Conservation (phyloP, 2,329 filamentous ascomycete genomes). For the Leptographium galeiforme region DNA sequence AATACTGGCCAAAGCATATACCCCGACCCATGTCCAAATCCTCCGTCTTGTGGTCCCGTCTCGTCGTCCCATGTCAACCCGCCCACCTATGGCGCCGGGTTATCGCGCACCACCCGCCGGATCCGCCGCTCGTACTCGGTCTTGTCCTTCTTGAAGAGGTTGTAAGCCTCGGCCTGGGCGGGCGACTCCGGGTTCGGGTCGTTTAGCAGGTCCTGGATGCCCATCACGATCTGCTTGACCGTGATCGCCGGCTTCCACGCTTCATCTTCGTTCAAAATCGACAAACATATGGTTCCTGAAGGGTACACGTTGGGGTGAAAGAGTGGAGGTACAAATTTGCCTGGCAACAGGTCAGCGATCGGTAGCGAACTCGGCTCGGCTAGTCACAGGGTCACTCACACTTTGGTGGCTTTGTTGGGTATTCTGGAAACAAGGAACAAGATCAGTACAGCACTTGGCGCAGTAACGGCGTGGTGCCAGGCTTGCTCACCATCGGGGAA, state of each 20-base stretch:
- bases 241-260: constrained; percentile 98
- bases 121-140: constrained; percentile 81
- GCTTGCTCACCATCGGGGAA: constrained; percentile 77
- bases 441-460: not conserved
- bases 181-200: constrained; percentile 96
- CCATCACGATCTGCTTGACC: constrained; percentile 91
- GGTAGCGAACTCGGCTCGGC: too few relatives aligned
- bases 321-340: constrained; percentile 90
- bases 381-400: constrained; percentile 46
- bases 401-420: constrained; percentile 96
- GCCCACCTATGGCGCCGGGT: constrained; percentile 52
- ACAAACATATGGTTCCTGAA: constrained; percentile 91
- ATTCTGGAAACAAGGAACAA: constrained; percentile 45
- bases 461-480: too few relatives aligned
- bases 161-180: constrained; percentile 94
- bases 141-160: constrained; percentile 84
- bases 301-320: constrained; percentile 99
- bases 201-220: constrained; percentile 89
- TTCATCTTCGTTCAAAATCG: constrained; percentile 95
- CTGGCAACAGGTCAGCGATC: constrained; percentile 27
- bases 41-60: not conserved
- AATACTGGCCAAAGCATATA: not conserved
- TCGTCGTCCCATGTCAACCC: not conserved
- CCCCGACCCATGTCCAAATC: not conserved
- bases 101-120: constrained; percentile 74